These are phyloP conservation scores for Capillidium heterosporum DNA, from an alignment of 371 early-diverging fungal genomes.

Conservation along the genomic window DNA sequence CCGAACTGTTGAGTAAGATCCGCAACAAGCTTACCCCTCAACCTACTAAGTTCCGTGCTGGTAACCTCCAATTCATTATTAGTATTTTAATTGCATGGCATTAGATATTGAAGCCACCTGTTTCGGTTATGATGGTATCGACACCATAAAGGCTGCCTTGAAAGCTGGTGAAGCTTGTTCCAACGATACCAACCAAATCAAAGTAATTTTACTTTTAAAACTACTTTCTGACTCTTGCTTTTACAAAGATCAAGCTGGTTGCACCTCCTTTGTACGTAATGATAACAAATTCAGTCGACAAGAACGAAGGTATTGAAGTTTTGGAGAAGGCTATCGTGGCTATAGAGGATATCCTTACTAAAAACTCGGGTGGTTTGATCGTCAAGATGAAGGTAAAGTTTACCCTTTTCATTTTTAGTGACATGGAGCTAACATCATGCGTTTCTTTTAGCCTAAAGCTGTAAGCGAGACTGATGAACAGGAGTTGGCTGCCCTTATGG, in stretches of 20 bases:
- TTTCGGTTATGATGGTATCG: constrained; percentile 92
- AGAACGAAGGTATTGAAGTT: constrained; percentile 61
- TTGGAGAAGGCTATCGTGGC: constrained; percentile 75
- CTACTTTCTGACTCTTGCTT: background rate
- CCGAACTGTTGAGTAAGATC: constrained; percentile 72
- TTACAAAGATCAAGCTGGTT: constrained; percentile 40
- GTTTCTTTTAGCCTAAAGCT: constrained; percentile 35
- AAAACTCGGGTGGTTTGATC: constrained; percentile 50
- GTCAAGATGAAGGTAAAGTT: constrained; percentile 66
- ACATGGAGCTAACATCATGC: background rate
- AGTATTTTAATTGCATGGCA: background rate
- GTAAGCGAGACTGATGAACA: constrained; percentile 87
- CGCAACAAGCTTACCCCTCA: constrained; percentile 86
- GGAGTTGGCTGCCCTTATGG: constrained; percentile 86
- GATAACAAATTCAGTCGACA: constrained; percentile 74
- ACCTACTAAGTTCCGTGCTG: constrained; percentile 89
- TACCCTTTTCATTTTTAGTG: background rate
- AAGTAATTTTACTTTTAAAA: constrained; percentile 20
- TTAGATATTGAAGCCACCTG: constrained; percentile 93
- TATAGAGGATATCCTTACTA: constrained; percentile 64
- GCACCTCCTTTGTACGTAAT: constrained; percentile 95
- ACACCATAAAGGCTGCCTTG: constrained; percentile 89
- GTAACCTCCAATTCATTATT: constrained; percentile 16
- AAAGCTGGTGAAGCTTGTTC: constrained; percentile 76
- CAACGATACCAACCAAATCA: constrained; percentile 66